These are phyloP conservation scores for Ophiostoma perfectum DNA, from an alignment of 2,329 filamentous ascomycete species.

Conservation along the genomic window DNA sequence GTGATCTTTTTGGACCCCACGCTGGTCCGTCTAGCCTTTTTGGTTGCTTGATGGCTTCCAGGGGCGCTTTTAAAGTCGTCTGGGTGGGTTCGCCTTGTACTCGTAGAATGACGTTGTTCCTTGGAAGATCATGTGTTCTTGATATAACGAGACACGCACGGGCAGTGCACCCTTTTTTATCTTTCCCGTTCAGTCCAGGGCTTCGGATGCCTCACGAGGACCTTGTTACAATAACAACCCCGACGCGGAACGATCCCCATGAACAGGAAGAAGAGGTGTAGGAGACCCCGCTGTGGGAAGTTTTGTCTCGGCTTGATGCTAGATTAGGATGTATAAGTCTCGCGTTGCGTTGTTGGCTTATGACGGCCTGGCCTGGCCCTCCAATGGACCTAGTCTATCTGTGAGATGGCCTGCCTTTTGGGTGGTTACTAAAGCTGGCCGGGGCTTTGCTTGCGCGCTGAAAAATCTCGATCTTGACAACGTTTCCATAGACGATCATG, in stretches of 20 bases:
- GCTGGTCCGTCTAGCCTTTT: conserved; percentile 5
- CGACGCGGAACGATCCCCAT: background rate
- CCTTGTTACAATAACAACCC: background rate
- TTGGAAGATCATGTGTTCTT: too few relatives aligned
- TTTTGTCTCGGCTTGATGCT: conserved; percentile 6
- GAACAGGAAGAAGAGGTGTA: background rate
- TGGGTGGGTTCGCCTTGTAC: background rate
- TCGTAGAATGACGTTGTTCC: background rate
- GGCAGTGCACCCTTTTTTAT: background rate
- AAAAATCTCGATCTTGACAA: background rate
- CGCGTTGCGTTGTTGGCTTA: conserved; percentile 10
- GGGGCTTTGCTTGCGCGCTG: conserved; percentile 1
- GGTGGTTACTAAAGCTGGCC: conserved; percentile 5
- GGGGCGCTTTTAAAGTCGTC: background rate
- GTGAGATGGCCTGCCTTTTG: background rate
- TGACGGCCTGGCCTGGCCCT: conserved; percentile 7
- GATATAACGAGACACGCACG: background rate
- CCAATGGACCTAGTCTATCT: background rate
- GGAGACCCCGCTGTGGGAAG: conserved; percentile 8
- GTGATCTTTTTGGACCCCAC: conserved; percentile 19
- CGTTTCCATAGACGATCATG: background rate
- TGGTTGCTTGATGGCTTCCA: background rate
- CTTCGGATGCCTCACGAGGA: background rate
- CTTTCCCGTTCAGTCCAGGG: background rate
- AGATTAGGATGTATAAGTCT: conserved; percentile 1